Conservation (phyloP, 2,329 filamentous ascomycete genomes). For the Domatiomyces globalis region DNA sequence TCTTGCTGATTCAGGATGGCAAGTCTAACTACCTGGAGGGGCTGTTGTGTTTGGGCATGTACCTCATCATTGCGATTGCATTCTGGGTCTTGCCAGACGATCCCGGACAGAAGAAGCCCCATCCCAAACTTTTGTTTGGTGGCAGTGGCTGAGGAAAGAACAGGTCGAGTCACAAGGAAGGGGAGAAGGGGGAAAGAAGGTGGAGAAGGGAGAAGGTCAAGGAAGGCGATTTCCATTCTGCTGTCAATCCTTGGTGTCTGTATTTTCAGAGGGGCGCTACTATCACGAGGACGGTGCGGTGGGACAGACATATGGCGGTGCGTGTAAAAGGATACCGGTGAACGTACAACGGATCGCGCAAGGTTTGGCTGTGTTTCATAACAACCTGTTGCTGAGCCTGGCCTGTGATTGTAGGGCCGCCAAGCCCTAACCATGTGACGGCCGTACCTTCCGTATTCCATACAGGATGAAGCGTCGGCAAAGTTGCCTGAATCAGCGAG, state of each 20-base stretch:
- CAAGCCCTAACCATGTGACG: too few relatives aligned
- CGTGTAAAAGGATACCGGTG: not conserved
- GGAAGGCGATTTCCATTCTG: not conserved
- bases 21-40: slow-evolving; percentile 76
- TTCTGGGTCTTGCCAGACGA: slow-evolving; percentile 37
- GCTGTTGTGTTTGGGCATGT: slow-evolving; percentile 51
- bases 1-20: slow-evolving; percentile 61
- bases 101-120: slow-evolving; percentile 4
- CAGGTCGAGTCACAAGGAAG: slow-evolving; percentile 1
- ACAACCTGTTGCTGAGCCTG: too few relatives aligned
- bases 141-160: slow-evolving; percentile 2
- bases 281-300: too few relatives aligned
- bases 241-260: not conserved
- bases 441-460: too few relatives aligned
- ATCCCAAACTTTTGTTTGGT: slow-evolving; percentile 3
- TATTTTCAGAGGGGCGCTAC: not conserved
- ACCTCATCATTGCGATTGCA: slow-evolving; percentile 33
- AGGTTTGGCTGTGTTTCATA: not conserved
- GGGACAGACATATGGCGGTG: not conserved
- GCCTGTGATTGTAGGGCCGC: too few relatives aligned
- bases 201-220: not conserved
- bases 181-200: too few relatives aligned
- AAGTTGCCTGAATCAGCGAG: not conserved
- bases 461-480: not conserved
- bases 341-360: not conserved